These are phyloP conservation scores for Talinum fruticosum DNA, from an alignment of 148 eudicot genomes.

Conservation along the genomic window DNA sequence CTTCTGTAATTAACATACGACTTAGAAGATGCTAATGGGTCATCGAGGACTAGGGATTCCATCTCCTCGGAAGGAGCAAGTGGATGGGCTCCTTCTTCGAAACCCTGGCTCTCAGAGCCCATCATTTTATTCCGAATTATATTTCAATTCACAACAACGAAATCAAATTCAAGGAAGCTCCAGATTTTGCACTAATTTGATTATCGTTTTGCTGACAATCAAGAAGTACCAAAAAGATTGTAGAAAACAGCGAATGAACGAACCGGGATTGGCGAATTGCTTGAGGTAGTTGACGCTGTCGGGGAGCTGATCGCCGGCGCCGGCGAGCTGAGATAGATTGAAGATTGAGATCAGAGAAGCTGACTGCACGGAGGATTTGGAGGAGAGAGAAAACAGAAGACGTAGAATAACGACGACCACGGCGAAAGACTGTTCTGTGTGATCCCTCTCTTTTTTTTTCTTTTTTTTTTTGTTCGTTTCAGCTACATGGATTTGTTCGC, in stretches of 20 bases:
- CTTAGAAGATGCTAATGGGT: constrained; percentile 37
- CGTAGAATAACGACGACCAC: constrained; percentile 19
- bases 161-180: constrained; percentile 1
- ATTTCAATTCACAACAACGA: neutral
- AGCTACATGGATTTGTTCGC: neutral
- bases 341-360: constrained; percentile 8
- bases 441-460: neutral
- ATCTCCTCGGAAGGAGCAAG: constrained; percentile 29
- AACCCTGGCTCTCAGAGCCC: constrained; percentile 39
- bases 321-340: neutral
- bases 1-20: constrained; percentile 54
- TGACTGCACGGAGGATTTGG: neutral
- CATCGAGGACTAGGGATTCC: constrained; percentile 45
- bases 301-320: neutral
- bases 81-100: constrained; percentile 24
- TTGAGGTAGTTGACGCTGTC: neutral
- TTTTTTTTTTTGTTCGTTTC: neutral
- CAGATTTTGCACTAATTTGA: neutral
- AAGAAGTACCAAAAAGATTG: neutral
- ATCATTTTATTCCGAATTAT: constrained; percentile 28
- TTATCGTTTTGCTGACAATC: neutral
- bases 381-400: constrained; percentile 18
- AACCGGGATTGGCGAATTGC: neutral
- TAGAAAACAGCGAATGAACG: neutral
- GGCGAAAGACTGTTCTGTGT: neutral